Conservation (phyloP, 306 rosid species). For the Vicia sativa region DNA sequence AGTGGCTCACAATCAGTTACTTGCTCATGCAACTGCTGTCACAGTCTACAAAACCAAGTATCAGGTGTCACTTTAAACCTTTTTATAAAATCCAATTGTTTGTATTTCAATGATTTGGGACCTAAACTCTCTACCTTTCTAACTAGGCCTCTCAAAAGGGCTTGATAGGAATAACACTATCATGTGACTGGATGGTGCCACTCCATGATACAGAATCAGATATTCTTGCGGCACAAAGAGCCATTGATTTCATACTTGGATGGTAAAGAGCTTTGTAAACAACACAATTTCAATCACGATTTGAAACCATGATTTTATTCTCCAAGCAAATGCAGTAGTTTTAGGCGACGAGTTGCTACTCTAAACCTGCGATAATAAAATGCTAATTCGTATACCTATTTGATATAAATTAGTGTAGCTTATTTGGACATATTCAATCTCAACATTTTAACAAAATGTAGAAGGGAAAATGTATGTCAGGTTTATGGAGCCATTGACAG, state of each 20-base stretch:
- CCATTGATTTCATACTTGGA: slow-evolving; percentile 54
- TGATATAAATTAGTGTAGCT: too few relatives aligned
- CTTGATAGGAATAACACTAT: slow-evolving; percentile 47
- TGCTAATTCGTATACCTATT: too few relatives aligned
- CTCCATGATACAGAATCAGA: slow-evolving; percentile 34
- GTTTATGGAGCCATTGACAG: slow-evolving; percentile 40
- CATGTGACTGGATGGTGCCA: slow-evolving; percentile 52
- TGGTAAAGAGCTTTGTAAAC: slow-evolving; percentile 1
- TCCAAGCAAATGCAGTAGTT: neutral
- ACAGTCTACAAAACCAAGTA: slow-evolving; percentile 46
- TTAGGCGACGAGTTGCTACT: neutral
- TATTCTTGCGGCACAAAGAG: slow-evolving; percentile 39
- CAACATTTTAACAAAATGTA: neutral
- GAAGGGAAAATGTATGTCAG: neutral
- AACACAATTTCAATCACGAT: neutral
- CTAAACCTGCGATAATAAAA: too few relatives aligned
- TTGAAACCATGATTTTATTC: neutral
- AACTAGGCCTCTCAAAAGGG: slow-evolving; percentile 56
- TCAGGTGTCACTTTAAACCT: slow-evolving; percentile 38
- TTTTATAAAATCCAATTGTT: too few relatives aligned
- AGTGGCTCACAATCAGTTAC: slow-evolving; percentile 53
- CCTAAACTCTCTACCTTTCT: neutral
- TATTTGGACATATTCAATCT: neutral
- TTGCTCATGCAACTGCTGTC: slow-evolving; percentile 61
- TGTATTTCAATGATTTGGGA: too few relatives aligned